phyloP scores from a whole-genome alignment of 257 asterid genomes.

The Solanum pimpinellifolium region DNA sequence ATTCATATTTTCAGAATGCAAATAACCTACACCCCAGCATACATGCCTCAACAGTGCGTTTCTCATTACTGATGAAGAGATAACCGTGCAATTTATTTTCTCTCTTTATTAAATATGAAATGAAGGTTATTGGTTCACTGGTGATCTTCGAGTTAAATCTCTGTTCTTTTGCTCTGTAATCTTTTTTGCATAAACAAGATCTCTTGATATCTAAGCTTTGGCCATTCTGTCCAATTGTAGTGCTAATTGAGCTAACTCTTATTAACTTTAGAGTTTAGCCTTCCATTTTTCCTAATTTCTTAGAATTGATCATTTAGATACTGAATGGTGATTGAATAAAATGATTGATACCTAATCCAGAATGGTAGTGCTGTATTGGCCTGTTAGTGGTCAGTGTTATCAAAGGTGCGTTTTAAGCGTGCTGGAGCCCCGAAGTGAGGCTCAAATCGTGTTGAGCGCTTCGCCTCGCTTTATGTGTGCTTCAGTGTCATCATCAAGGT shows the following conservation, averaged over 20 bases:
- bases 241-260: background rate
- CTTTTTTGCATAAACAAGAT: background rate
- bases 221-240: background rate
- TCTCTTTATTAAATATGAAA: background rate
- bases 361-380: background rate
- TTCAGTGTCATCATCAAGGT: too few species aligned
- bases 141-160: background rate
- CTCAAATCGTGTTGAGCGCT: too few species aligned
- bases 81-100: background rate
- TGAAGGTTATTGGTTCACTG: background rate
- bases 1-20: background rate
- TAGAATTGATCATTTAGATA: background rate
- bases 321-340: background rate
- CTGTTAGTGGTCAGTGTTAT: background rate
- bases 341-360: background rate
- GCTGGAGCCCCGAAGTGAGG: too few species aligned
- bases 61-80: background rate
- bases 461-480: too few species aligned
- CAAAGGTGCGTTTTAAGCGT: too few species aligned
- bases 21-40: background rate
- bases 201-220: background rate
- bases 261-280: background rate
- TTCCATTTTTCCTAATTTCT: background rate
- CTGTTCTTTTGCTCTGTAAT: background rate
- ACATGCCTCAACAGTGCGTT: background rate